phyloP scores from a whole-genome alignment of 768 basidiomycete species.

The Pisolithus tinctorius region DNA sequence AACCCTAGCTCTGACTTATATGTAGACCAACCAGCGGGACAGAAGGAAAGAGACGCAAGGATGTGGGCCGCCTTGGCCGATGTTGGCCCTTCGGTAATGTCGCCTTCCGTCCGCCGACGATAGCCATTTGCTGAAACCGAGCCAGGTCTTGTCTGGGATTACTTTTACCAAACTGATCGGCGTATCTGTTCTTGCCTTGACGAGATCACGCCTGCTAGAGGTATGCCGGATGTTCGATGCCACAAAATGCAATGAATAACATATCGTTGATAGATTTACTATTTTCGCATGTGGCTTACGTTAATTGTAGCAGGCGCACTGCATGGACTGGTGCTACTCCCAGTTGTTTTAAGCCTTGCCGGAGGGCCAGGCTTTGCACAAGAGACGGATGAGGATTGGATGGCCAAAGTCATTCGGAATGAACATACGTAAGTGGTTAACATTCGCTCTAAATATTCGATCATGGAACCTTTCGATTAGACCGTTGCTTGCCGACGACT shows the following conservation, averaged over 20 bases:
- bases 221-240: slow-evolving; percentile 33
- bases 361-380: slow-evolving; percentile 85
- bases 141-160: slow-evolving; percentile 89
- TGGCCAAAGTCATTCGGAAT: slow-evolving; percentile 79
- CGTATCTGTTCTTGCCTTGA: slow-evolving; percentile 88
- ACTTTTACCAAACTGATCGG: slow-evolving; percentile 98
- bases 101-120: neutral
- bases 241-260: neutral
- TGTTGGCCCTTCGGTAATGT: slow-evolving; percentile 88
- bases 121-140: neutral
- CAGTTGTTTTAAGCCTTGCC: slow-evolving; percentile 80
- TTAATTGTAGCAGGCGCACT: slow-evolving; percentile 86
- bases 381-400: slow-evolving; percentile 95
- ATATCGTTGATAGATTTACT: slow-evolving; percentile 62
- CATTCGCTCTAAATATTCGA: neutral
- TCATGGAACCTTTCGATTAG: slow-evolving; percentile 28
- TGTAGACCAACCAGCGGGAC: slow-evolving; percentile 67
- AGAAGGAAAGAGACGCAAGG: slow-evolving; percentile 89
- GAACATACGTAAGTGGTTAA: slow-evolving; percentile 65
- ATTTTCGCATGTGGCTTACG: slow-evolving; percentile 96
- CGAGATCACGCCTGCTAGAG: slow-evolving; percentile 84
- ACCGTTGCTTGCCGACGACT: slow-evolving; percentile 72
- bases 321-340: slow-evolving; percentile 87
- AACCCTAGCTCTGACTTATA: slow-evolving; percentile 79
- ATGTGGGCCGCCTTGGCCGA: slow-evolving; percentile 90